phyloP scores from a whole-genome alignment of 441 rosid species.

The Erysimum cheiri region DNA sequence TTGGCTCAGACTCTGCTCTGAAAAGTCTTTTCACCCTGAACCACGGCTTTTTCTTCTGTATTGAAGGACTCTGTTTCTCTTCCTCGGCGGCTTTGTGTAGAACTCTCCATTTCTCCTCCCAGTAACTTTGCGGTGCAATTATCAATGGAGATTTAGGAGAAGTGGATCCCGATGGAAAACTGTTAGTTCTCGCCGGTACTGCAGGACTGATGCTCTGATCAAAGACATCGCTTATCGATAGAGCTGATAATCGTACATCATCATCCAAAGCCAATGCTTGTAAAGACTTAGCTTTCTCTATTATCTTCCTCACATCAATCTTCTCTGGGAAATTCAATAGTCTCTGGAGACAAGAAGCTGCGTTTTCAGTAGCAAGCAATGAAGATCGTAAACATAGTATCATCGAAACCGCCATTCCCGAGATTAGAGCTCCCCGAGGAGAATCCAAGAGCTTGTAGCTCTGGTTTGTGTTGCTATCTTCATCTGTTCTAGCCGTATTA shows the following conservation, averaged over 20 bases:
- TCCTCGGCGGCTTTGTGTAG: slow-evolving; percentile 72
- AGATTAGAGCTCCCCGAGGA: slow-evolving; percentile 73
- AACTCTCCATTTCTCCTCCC: slow-evolving; percentile 97
- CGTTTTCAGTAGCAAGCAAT: slow-evolving; percentile 87
- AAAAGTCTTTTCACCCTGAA: slow-evolving; percentile 65
- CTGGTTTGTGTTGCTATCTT: slow-evolving; percentile 43
- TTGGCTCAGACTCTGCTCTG: slow-evolving; percentile 80
- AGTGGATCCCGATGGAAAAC: slow-evolving; percentile 56
- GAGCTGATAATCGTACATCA: slow-evolving; percentile 44
- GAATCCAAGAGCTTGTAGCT: slow-evolving; percentile 65
- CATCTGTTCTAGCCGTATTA: slow-evolving; percentile 45
- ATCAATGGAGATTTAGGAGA: slow-evolving; percentile 68
- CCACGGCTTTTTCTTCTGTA: slow-evolving; percentile 68
- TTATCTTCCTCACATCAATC: slow-evolving; percentile 62
- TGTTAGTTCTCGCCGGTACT: slow-evolving; percentile 55
- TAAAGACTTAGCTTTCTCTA: slow-evolving; percentile 78
- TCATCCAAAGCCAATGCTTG: slow-evolving; percentile 66
- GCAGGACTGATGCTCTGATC: slow-evolving; percentile 48
- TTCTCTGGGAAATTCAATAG: slow-evolving; percentile 81
- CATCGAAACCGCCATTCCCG: slow-evolving; percentile 85
- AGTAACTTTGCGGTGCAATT: slow-evolving; percentile 78
- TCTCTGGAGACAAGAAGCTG: slow-evolving; percentile 89
- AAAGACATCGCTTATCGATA: slow-evolving; percentile 43
- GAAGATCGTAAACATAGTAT: slow-evolving; percentile 84
- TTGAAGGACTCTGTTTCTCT: slow-evolving; percentile 50